These are phyloP conservation scores for Barnettozyma wickerhamii DNA, from an alignment of 805 yeast species.

Conservation along the genomic window DNA sequence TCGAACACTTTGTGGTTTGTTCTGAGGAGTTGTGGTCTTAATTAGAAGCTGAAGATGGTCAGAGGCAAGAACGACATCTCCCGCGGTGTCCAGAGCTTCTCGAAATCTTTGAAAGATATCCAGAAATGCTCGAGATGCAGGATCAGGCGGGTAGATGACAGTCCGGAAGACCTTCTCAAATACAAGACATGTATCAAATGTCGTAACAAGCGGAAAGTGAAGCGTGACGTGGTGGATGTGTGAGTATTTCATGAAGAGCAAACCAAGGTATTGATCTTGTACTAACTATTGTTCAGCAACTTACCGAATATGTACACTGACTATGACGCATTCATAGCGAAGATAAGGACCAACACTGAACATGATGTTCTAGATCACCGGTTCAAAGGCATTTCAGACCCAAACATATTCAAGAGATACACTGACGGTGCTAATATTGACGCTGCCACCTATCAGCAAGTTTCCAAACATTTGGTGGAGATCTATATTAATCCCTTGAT, in stretches of 20 bases:
- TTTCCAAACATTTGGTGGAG: conserved; percentile 32
- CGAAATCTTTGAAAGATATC: not conserved
- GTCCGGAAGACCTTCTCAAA: conserved; percentile 28
- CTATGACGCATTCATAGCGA: conserved; percentile 30
- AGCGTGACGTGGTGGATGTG: conserved; percentile 13
- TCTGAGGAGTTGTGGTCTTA: not conserved
- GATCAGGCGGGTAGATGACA: conserved; percentile 34
- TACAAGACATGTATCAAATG: conserved; percentile 41
- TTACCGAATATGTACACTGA: conserved; percentile 29
- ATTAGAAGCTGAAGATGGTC: not conserved
- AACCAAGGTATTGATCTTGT: too few species aligned
- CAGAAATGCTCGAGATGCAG: conserved; percentile 43
- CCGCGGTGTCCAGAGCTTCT: conserved; percentile 2
- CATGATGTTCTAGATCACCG: conserved; percentile 34
- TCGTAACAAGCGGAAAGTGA: conserved; percentile 35
- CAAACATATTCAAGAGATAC: conserved; percentile 31
- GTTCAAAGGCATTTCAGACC: conserved; percentile 30
- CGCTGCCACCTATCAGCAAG: conserved; percentile 28
- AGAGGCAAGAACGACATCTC: not conserved
- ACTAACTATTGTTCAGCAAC: conserved; percentile 2
- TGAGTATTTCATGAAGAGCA: conserved; percentile 2
- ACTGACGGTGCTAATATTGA: conserved; percentile 27
- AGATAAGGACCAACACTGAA: conserved; percentile 31
- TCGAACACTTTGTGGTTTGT: too few species aligned
- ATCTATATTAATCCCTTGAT: conserved; percentile 38